Conservation (phyloP, 805 yeast genomes). For the Nakazawaea holstii region DNA sequence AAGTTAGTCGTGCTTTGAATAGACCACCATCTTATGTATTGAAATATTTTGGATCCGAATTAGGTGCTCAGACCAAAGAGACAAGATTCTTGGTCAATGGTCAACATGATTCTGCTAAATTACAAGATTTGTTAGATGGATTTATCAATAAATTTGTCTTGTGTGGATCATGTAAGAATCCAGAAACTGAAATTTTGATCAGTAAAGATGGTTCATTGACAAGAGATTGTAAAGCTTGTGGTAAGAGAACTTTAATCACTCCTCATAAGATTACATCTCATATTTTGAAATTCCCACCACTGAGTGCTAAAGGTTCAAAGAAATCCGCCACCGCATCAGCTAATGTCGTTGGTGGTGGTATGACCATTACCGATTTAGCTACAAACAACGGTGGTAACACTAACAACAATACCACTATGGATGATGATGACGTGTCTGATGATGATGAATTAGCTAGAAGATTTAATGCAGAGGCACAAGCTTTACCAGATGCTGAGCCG, state of each 20-base stretch:
- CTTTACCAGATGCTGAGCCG: conserved; percentile 51
- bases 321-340: conserved; percentile 88
- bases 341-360: conserved; percentile 83
- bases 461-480: conserved; percentile 80
- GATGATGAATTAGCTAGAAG: conserved; percentile 74
- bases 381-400: conserved; percentile 37
- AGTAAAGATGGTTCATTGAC: conserved; percentile 69
- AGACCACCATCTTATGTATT: conserved; percentile 91
- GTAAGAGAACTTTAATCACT: conserved; percentile 79
- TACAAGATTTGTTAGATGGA: conserved; percentile 92
- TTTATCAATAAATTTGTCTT: conserved; percentile 89
- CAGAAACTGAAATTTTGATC: conserved; percentile 89
- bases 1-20: conserved; percentile 90
- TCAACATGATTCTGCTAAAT: conserved; percentile 81
- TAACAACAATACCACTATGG: conserved; percentile 26
- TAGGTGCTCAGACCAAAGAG: conserved; percentile 91
- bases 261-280: conserved; percentile 83
- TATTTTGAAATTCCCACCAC: conserved; percentile 86
- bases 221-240: conserved; percentile 98
- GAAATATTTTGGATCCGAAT: conserved; percentile 92
- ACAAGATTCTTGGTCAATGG: conserved; percentile 95
- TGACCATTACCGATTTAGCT: conserved; percentile 74
- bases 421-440: conserved; percentile 45
- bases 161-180: conserved; percentile 93
- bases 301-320: conserved; percentile 57